phyloP scores from a whole-genome alignment of 371 early-diverging fungal genomes.

The Circinella umbellata region DNA sequence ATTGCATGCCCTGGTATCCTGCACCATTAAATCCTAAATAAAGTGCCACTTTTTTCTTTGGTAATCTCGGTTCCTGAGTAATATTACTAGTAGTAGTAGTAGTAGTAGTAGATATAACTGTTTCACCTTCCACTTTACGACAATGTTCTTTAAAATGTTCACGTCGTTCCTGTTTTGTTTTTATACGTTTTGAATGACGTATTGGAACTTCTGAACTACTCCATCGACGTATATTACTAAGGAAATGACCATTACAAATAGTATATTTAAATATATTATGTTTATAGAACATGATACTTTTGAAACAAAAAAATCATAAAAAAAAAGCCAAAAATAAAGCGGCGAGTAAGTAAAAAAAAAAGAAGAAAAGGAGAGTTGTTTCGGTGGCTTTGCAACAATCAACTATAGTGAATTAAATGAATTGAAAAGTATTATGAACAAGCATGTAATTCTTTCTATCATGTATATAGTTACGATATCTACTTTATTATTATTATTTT shows the following conservation, averaged over 20 bases:
- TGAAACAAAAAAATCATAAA: too few relatives aligned
- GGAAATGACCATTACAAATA: not conserved
- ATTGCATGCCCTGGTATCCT: slow-evolving; percentile 97
- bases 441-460: too few relatives aligned
- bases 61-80: slow-evolving; percentile 38
- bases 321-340: too few relatives aligned
- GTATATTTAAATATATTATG: not conserved
- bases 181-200: slow-evolving; percentile 5
- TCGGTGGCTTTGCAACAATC: too few relatives aligned
- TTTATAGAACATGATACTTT: not conserved
- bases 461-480: too few relatives aligned
- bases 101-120: not conserved
- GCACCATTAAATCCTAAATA: slow-evolving; percentile 93
- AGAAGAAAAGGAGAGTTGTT: too few relatives aligned
- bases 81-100: not conserved
- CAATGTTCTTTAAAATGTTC: not conserved
- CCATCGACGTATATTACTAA: not conserved
- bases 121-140: not conserved
- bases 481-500: too few relatives aligned
- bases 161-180: not conserved
- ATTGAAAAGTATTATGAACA: too few relatives aligned
- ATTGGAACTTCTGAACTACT: not conserved
- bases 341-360: too few relatives aligned
- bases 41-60: slow-evolving; percentile 90
- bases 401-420: too few relatives aligned